phyloP scores from a whole-genome alignment of 352 stramenopile genomes.

The Thalassiosira hispida region DNA sequence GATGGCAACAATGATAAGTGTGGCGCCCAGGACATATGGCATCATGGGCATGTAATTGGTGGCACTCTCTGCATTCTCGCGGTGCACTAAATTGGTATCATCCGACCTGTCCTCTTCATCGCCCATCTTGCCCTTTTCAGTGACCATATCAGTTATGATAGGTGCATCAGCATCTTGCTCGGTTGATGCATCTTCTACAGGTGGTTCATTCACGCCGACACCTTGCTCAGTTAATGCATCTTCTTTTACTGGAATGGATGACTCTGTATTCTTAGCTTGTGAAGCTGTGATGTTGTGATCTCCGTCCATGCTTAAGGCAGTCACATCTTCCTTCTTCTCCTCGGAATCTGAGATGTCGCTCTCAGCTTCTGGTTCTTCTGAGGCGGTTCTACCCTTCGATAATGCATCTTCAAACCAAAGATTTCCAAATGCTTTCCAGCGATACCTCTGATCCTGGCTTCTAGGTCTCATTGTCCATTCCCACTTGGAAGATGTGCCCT shows the following conservation, averaged over 20 bases:
- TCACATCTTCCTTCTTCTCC: constrained; percentile 1
- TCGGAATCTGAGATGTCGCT: neutral
- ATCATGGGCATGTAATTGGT: neutral
- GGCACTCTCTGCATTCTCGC: neutral
- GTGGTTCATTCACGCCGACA: neutral
- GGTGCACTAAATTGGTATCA: neutral
- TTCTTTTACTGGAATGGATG: neutral
- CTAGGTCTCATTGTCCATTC: constrained; percentile 8
- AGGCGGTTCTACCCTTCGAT: constrained; percentile 7
- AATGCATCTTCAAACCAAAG: constrained; percentile 45
- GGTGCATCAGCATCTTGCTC: too few relatives aligned
- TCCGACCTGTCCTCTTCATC: neutral
- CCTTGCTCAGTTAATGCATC: constrained; percentile 1
- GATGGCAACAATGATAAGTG: neutral
- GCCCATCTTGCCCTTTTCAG: neutral
- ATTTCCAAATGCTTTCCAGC: constrained; percentile 10
- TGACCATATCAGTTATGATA: too few relatives aligned
- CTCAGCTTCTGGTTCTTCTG: neutral
- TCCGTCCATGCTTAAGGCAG: neutral
- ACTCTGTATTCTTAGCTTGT: neutral
- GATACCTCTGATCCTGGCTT: constrained; percentile 20
- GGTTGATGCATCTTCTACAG: neutral
- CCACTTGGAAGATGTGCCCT: constrained; percentile 17
- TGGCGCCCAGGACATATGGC: neutral
- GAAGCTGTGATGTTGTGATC: neutral